Evolutionary conservation across 768 basidiomycete genomes (phyloP), one percentile per base, ranked within the genome.

Genomic region (Amanita rubescens): DNA sequence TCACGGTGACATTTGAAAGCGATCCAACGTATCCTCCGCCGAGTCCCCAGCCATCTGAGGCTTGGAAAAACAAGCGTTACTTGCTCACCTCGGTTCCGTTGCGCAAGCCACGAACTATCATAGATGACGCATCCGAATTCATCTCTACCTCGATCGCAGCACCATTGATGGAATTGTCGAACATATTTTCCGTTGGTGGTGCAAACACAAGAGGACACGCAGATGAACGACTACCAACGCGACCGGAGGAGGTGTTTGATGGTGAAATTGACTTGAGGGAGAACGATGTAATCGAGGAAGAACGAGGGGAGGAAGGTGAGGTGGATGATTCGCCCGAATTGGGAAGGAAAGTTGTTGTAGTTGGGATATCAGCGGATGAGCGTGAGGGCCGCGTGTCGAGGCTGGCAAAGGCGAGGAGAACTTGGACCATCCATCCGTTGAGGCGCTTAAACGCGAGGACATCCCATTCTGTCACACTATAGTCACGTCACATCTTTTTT

Each of bases 231-330:
- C 25, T 9, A 11, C 11, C 73, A 46, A 72, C 80, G 24, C 83
- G 76, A 6, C 83, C 85, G 1, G 85, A 88, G 46, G 79, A 84
- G 32, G 83, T 90, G 27, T 82, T 81, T 60, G 71, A 74, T 55
- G 79, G 77, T 32, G 76, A 79, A 56, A 84, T 90, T 53, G 90
- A 92, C 59, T 62, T 93, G 57, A 69, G 75, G 41, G 89, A 91
- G 61, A 81, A 90, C 53, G 90, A 93, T 58, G 75, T 90, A 15
- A 63, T 89, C 50, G 89, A 92, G 55, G 81, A 84, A 58, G 90
- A 93, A 49, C 75, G 84, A 20, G 82, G 80, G 5, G 87, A 87
- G 65, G 90, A 90, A 54, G 83, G 78, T 2, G 88, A 90, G 64
- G 79, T 83, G 12, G 90, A 93, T 61, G 84, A 92, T 62, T 83